These are phyloP conservation scores for Xylariaceae sp. DNA, from an alignment of 2,329 filamentous ascomycete genomes.

Conservation along the genomic window DNA sequence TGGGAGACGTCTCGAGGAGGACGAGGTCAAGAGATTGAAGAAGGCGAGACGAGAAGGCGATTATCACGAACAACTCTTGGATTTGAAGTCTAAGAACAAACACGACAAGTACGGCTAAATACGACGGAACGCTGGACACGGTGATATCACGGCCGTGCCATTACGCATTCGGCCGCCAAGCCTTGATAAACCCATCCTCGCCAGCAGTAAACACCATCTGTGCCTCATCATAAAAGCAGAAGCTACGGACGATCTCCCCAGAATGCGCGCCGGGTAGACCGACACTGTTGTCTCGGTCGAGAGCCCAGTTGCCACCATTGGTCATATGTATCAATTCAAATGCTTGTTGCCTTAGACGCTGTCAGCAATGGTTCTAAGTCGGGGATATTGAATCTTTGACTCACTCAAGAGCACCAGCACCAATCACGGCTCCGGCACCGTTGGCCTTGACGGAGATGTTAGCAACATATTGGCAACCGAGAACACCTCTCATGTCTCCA, in stretches of 20 bases:
- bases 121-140: background rate
- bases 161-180: conserved; percentile 44
- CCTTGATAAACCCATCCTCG: conserved; percentile 54
- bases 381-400: conserved; percentile 26
- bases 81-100: conserved; percentile 86
- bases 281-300: conserved; percentile 52
- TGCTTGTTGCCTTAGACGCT: conserved; percentile 36
- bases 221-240: conserved; percentile 58
- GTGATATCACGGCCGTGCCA: conserved; percentile 12
- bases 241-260: conserved; percentile 57
- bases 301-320: conserved; percentile 46
- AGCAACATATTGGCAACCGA: conserved; percentile 70
- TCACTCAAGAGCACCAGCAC: conserved; percentile 63
- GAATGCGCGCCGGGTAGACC: conserved; percentile 59
- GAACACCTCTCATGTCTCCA: conserved; percentile 61
- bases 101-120: conserved; percentile 72
- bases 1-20: conserved; percentile 70
- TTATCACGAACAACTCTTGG: conserved; percentile 80
- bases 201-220: conserved; percentile 55
- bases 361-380: conserved; percentile 6
- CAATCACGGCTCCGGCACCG: conserved; percentile 54
- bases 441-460: conserved; percentile 58
- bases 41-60: conserved; percentile 78
- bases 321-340: conserved; percentile 59
- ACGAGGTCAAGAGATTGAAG: conserved; percentile 80